Base-by-base conservation (phyloP, 108 stramenopile species). In the Conticribra weissflogii region DNA sequence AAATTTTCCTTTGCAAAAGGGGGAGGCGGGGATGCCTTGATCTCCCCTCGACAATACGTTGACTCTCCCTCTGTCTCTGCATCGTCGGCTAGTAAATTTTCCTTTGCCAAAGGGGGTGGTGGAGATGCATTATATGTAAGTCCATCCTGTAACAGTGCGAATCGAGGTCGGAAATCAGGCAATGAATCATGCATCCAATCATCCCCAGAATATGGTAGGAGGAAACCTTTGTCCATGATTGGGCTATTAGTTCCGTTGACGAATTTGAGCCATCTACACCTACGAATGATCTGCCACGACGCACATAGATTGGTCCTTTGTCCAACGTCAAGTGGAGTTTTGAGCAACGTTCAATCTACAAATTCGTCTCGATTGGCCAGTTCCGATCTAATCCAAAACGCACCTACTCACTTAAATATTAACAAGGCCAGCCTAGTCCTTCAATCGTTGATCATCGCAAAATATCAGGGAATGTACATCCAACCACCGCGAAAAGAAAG, bases 1-100 rank as follows among this genome's bases (percentile, higher is more conserved):
- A 74, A 72, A 48, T 87, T 87, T 73, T 87, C 86, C 25, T 87
- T 87, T 73, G 78, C 86, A 4, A 80, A 76, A 70, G 84, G 86
- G 22, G 83, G 86, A 30, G 86, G 83, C 33, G 86, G 83, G 17
- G 86, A 83, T 54, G 24, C 19, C 3, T 21, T 82, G 54, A 72
- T 71, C 24, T 76, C 71, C 53, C 50, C 68, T 41, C 1, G 24
- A 44, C 27, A 24, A 51, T n/a, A n/a, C n/a, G n/a, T n/a, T n/a
- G n/a, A n/a, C n/a, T 51, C 54, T 41, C 36, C 36, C 12, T 9
- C 36, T 41, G 12, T 12, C 12, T 12, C 36, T 41, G 36, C 36
- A 9, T 9, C 36, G 5, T 5, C 36, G 5, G 36, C 36, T 41
- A 12, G 36, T 41, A 41, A 41, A 56, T 56, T 56, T 56, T 56